Conservation (phyloP, 225 moss, liverwort and hornwort species). For the Ulota crispa region DNA sequence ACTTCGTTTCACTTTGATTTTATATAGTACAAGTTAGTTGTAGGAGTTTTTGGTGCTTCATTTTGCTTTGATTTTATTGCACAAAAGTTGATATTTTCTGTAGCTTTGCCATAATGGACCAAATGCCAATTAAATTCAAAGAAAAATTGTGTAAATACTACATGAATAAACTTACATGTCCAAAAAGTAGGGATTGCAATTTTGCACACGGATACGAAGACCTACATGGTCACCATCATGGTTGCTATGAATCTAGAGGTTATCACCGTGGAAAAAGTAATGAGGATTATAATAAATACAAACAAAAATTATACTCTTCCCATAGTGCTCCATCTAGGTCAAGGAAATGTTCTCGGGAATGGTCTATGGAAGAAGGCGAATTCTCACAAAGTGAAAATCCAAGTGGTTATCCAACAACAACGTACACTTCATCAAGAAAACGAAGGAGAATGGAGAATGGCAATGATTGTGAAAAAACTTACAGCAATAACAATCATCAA, state of each 20-base stretch:
- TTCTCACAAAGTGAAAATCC: neutral
- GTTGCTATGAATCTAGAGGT: neutral
- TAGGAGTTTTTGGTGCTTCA: too few species aligned
- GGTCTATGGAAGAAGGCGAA: neutral
- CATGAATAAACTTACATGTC: fast-evolving
- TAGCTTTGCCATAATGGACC: neutral
- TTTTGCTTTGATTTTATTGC: too few species aligned
- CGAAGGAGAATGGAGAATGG: neutral
- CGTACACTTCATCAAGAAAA: neutral
- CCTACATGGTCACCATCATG: neutral
- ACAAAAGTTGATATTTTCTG: too few species aligned
- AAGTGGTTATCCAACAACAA: too few species aligned
- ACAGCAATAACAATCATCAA: neutral
- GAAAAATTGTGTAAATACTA: neutral
- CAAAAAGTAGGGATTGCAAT: neutral
- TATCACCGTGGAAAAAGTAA: neutral
- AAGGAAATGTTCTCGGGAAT: neutral
- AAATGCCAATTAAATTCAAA: neutral
- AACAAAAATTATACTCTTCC: neutral
- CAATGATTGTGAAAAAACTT: neutral
- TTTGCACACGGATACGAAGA: neutral
- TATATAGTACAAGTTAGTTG: neutral
- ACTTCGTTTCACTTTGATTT: neutral
- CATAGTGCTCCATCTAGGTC: neutral
- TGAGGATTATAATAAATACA: too few species aligned